Conservation (phyloP, 2,329 filamentous ascomycete species). For the Microascus cirrosus region DNA sequence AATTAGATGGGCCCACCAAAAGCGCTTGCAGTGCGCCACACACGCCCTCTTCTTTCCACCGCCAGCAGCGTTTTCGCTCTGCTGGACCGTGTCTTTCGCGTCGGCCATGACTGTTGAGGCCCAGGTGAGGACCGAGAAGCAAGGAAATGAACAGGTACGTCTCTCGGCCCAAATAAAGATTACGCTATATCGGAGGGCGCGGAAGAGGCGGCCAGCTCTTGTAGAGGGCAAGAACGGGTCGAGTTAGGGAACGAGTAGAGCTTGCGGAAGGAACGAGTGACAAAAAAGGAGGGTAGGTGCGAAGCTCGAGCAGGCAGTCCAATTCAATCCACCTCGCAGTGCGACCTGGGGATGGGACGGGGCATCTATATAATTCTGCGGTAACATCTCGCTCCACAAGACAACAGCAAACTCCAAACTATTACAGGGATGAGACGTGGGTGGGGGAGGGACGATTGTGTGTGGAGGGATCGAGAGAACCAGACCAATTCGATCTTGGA, state of each 20-base stretch:
- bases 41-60: conserved; percentile 24
- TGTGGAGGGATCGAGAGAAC: not conserved
- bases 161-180: not conserved
- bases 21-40: conserved; percentile 38
- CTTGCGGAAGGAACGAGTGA: not conserved
- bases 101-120: conserved; percentile 21
- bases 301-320: not conserved
- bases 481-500: not conserved
- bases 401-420: not conserved
- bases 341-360: not conserved
- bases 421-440: not conserved
- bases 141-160: not conserved
- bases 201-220: not conserved
- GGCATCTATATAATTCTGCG: not conserved
- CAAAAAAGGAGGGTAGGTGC: not conserved
- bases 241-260: not conserved
- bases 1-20: conserved; percentile 52
- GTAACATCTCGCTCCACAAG: not conserved
- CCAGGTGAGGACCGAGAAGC: not conserved
- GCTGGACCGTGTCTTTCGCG: conserved; percentile 19
- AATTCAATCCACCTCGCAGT: not conserved
- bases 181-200: not conserved
- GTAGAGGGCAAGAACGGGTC: not conserved
- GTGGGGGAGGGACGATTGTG: not conserved
- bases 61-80: conserved; percentile 20